phyloP scores from a whole-genome alignment of 129 eudicot genomes.

The Smallanthus sonchifolius region DNA sequence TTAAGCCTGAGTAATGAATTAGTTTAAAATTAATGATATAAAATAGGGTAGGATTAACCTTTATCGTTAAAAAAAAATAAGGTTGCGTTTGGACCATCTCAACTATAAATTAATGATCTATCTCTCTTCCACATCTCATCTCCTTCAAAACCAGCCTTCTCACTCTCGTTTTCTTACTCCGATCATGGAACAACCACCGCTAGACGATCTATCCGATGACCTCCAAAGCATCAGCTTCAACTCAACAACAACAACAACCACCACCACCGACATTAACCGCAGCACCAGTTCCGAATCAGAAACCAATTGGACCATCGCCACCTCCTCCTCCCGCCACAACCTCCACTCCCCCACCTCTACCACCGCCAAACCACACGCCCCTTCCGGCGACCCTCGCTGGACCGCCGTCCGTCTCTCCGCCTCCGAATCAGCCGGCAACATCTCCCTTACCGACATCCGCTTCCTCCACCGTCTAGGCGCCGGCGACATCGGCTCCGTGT shows the following conservation, averaged over 20 bases:
- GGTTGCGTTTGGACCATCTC: too few relatives aligned
- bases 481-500: slow-evolving; percentile 93
- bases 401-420: slow-evolving; percentile 44
- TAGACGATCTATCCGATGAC: slow-evolving; percentile 62
- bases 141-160: neutral
- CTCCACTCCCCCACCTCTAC: too few relatives aligned
- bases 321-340: too few relatives aligned
- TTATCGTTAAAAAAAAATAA: too few relatives aligned
- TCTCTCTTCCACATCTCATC: neutral
- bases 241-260: slow-evolving; percentile 52
- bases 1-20: too few relatives aligned
- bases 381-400: slow-evolving; percentile 43
- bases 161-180: neutral
- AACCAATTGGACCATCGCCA: too few relatives aligned
- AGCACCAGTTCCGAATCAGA: slow-evolving; percentile 73
- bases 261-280: slow-evolving; percentile 33
- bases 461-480: slow-evolving; percentile 87
- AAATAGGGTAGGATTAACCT: too few relatives aligned
- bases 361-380: slow-evolving; percentile 33
- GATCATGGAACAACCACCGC: slow-evolving; percentile 50
- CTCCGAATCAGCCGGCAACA: slow-evolving; percentile 22
- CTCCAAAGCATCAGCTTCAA: slow-evolving; percentile 83
- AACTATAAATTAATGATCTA: neutral
- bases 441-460: slow-evolving; percentile 61
- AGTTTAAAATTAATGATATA: too few relatives aligned